phyloP scores from a whole-genome alignment of 2,329 filamentous ascomycete genomes.

The Pleoardoris graminearum region DNA sequence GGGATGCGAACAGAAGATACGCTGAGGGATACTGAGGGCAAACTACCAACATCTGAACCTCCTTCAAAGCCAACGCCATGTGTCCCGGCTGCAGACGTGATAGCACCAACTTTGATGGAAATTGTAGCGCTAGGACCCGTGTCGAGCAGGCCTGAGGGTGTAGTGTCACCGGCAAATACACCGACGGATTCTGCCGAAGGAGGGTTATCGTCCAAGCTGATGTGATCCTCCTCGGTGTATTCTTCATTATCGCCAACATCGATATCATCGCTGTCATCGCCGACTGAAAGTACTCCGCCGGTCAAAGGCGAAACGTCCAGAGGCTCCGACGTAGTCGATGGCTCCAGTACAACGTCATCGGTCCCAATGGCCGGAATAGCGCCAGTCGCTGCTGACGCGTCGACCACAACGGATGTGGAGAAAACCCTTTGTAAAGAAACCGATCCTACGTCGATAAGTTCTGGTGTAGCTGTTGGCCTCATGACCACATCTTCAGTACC shows the following conservation, averaged over 20 bases:
- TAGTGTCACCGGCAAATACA: not conserved
- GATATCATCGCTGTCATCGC: not conserved
- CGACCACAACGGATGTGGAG: not conserved
- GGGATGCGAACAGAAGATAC: not conserved
- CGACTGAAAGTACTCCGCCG: slow-evolving; percentile 9
- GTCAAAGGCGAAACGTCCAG: slow-evolving; percentile 13
- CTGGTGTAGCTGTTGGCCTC: not conserved
- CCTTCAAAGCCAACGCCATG: not conserved
- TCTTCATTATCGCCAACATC: not conserved
- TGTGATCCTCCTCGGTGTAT: not conserved
- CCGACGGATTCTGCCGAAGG: not conserved
- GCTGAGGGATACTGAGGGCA: not conserved
- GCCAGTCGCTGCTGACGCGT: slow-evolving; percentile 8
- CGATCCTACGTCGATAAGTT: not conserved
- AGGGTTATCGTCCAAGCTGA: not conserved
- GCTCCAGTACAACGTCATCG: not conserved
- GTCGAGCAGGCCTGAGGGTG: not conserved
- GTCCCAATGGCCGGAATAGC: not conserved
- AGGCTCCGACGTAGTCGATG: not conserved
- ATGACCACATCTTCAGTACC: not conserved
- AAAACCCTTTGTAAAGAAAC: no score
- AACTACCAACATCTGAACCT: not conserved
- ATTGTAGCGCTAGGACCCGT: not conserved
- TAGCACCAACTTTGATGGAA: not conserved
- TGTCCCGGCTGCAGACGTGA: not conserved